Conservation (phyloP, 2,329 filamentous ascomycete genomes). For the Fusarium albosuccineum region DNA sequence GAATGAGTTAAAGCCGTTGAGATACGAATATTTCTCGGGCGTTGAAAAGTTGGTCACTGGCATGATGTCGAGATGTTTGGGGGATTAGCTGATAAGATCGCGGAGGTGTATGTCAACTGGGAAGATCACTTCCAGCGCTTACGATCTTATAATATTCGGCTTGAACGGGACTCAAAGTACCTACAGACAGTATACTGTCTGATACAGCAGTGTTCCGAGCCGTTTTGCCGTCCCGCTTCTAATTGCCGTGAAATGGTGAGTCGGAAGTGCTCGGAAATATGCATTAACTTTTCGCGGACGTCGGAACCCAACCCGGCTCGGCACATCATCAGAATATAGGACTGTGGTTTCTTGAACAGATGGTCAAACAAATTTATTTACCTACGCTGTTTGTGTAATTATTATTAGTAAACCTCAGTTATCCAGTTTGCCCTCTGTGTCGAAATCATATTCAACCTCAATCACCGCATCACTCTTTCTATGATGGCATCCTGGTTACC, state of each 20-base stretch:
- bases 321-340: too few relatives aligned
- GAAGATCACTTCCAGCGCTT: neutral
- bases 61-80: slow-evolving; percentile 14
- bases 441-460: neutral
- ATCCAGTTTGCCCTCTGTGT: too few relatives aligned
- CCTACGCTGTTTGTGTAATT: too few relatives aligned
- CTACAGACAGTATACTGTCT: too few relatives aligned
- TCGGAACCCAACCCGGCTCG: neutral
- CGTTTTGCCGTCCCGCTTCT: slow-evolving; percentile 7
- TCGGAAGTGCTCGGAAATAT: slow-evolving; percentile 10
- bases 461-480: neutral
- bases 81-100: neutral
- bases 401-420: too few relatives aligned
- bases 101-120: neutral
- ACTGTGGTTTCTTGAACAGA: neutral
- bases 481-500: slow-evolving; percentile 29
- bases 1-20: slow-evolving; percentile 81
- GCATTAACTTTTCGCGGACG: too few relatives aligned
- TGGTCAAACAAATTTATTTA: neutral
- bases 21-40: slow-evolving; percentile 75
- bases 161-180: too few relatives aligned
- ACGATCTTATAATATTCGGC: neutral
- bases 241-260: neutral
- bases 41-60: slow-evolving; percentile 37
- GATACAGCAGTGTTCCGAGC: neutral